Base-by-base conservation (phyloP, 257 asterid species). In the Thymus quinquecostatus region DNA sequence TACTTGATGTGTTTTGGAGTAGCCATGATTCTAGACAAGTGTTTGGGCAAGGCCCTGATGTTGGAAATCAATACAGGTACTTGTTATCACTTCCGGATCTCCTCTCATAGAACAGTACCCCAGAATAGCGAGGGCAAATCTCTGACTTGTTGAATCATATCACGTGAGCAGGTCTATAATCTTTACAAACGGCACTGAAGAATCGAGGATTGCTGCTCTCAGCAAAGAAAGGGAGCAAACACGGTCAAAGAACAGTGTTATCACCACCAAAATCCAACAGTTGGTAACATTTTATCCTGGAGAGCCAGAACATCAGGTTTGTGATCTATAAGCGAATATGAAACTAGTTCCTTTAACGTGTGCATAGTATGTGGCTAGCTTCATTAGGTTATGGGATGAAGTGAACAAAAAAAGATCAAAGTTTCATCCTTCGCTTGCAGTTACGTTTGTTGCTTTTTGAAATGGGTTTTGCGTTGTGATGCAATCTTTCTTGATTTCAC, bases 11-110 rank as follows among this genome's bases (percentile, higher is more conserved):
- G 56, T 95, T 92, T 77, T 89, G 99, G 99, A 59, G 79, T 45
- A 84, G 91, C 71, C 99, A 95, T 63, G 99, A 95, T 78, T 82
- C 97, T 44, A 88, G 98, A 83, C 99, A 95, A 85, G 97, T 94
- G 32, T 94, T 85, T 70, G 98, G 98, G 80, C 98, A 94, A 84
- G 99, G 99, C 76, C 99, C 99, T 55, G 98, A 95, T 75, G 99
- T 95, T 69, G 99, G 99, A 44, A 82, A 84, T 74, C 98, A 95
- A 69, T 95, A 95, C 86, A 82, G 98, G 99, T 91, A 81, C 55
- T 43, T 4, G 14, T 57, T 65, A 67, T 73, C 78, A 14, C 70
- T 70, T 61, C 72, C 50, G 54, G 51, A 58, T 38, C 57, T 78
- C 74, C 48, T 10, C 38, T 32, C 13, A 11, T 72, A 41, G 70